Evolutionary conservation across 176 grass and related monocot genomes (phyloP).

Genomic region (Juncus effusus): DNA sequence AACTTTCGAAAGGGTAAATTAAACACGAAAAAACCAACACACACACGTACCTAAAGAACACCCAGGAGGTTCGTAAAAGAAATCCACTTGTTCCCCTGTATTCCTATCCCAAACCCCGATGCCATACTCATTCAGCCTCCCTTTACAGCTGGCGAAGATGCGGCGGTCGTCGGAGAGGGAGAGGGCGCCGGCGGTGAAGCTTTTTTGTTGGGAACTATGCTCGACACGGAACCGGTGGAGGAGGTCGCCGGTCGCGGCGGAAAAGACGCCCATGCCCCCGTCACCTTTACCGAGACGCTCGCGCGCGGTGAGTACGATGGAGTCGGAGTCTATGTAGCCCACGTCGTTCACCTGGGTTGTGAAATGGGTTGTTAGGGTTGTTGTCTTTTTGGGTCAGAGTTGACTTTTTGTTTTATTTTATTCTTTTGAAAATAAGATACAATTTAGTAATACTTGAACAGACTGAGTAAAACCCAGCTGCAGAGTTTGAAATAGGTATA

Average conservation of each 20-base stretch:
- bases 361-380: background rate
- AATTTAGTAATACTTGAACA: background rate
- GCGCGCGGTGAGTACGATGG: slow-evolving; percentile 61
- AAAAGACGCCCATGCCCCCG: slow-evolving; percentile 84
- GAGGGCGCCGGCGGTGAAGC: slow-evolving; percentile 82
- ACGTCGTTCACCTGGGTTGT: slow-evolving; percentile 85
- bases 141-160: slow-evolving; percentile 89
- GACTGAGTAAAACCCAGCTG: background rate
- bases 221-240: slow-evolving; percentile 61
- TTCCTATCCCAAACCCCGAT: slow-evolving; percentile 73
- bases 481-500: background rate
- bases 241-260: slow-evolving; percentile 54
- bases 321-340: slow-evolving; percentile 59
- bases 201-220: slow-evolving; percentile 50
- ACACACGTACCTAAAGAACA: slow-evolving; percentile 37
- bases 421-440: background rate
- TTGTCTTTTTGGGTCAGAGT: background rate
- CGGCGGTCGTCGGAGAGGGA: slow-evolving; percentile 39
- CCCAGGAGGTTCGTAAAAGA: slow-evolving; percentile 79
- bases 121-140: slow-evolving; percentile 85
- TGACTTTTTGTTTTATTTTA: slow-evolving; percentile 2
- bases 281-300: slow-evolving; percentile 57
- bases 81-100: slow-evolving; percentile 73
- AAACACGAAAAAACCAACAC: no score
- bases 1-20: no score